Base-by-base conservation (phyloP, 2,329 filamentous ascomycete genomes). In the Ceratocystis huliohia region DNA sequence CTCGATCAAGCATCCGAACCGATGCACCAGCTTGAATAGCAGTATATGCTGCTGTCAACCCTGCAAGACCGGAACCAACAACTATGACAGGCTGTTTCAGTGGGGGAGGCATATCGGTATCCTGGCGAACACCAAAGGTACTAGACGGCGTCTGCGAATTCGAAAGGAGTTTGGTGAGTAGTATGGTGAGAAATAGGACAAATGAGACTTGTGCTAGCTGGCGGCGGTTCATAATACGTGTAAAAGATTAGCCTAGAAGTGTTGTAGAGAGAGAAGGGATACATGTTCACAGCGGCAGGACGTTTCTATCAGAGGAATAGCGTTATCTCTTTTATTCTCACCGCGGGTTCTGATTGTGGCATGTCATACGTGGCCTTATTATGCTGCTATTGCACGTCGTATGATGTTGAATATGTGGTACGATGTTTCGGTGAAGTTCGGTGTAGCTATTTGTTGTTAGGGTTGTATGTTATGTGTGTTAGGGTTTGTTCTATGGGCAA, bases 1-100 rank as follows among this genome's bases (percentile, higher is more conserved):
- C 78, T 22, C 83, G 81, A 67, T 88, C 85, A 13, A 88, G 77
- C 63, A 88, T 76, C 41, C 77, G 76, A 0, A 88, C 84, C 0
- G 78, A 73, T 1, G 81, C 76, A 48, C 79, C 78, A 13, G 79
- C 76, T 2, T 76, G 73, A 3, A 87, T 75, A 5, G 86, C 80
- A 68, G 82, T 78, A 50, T 81, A 79, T 2, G 84, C 81, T 20
- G 84, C 84, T 1, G 81, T 80, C 0, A 88, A 77, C 2, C 84
- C 85, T 5, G 85, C 84, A 0, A 88, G 80, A 17, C 85, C 85
- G 4, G 84, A 84, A 61, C 85, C 84, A n/a, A 88, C 81, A 1
- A 87, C 76, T 22, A 87, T 82, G 20, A 85, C 82, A 33, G 73
- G 74, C 17, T 69, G 69, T 7, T 59, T 56, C 20, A 53, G 22